A percentile compares a stretch with the other conserved stretches of the same genome.
Evolutionary conservation across 176 grass and related monocot genomes (phyloP).

Genomic region (Cocos nucifera): DNA sequence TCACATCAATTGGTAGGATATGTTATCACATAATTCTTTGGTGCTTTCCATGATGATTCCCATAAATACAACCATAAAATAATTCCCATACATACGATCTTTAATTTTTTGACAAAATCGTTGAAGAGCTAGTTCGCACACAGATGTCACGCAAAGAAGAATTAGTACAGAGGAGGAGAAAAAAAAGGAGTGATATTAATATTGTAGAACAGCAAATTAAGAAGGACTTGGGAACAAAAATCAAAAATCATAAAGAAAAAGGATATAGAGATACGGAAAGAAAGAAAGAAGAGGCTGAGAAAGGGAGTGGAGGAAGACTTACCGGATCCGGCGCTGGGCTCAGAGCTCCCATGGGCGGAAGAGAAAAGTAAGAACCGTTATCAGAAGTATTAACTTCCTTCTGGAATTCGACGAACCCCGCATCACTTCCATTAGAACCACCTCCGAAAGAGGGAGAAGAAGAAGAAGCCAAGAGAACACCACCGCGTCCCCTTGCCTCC

Average conservation of each 20-base stretch:
- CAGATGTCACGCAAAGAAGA: too few relatives aligned
- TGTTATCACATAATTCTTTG: too few relatives aligned
- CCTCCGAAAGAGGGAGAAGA: conserved; percentile 18
- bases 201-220: too few relatives aligned
- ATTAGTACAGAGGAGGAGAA: too few relatives aligned
- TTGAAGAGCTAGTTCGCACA: too few relatives aligned
- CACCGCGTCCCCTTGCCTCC: conserved; percentile 16
- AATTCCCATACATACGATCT: too few relatives aligned
- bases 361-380: conserved; percentile 1
- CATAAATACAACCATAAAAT: too few relatives aligned
- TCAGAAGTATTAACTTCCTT: background rate
- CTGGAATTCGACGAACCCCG: background rate
- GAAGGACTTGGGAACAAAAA: conserved; percentile 3
- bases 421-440: conserved; percentile 21
- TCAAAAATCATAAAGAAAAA: background rate
- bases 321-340: conserved; percentile 15
- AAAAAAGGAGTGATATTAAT: too few relatives aligned
- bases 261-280: background rate
- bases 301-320: conserved; percentile 2
- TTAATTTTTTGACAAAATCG: too few relatives aligned
- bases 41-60: too few relatives aligned
- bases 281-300: background rate
- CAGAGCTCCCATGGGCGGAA: background rate
- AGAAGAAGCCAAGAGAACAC: conserved; percentile 25
- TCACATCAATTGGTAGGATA: too few relatives aligned